Base-by-base conservation (phyloP, 2,329 filamentous ascomycete species). In the Rutstroemia sp. region DNA sequence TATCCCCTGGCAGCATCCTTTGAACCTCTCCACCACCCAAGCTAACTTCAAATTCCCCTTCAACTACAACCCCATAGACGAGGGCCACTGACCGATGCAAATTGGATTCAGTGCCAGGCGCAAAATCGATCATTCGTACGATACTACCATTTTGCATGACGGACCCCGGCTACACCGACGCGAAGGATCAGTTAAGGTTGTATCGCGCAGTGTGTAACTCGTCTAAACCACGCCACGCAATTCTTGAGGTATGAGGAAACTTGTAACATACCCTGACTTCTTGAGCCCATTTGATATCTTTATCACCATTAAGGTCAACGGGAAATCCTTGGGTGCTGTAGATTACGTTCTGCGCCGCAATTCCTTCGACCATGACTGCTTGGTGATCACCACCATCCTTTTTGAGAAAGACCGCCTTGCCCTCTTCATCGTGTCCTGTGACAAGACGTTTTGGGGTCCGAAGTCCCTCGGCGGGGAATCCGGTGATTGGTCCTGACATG, bases 311-410 rank as follows among this genome's bases (percentile, higher is more conserved):
- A 14, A 60, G 44, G 3, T 59, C 50, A 12, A 59, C 50, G 3
- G 60, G 58, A 2, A 34, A 51, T 12, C 52, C 23, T 6, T 51
- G 25, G 4, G 58, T 61, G 14, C 53, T 54, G 17, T 62, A 60
- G 6, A 59, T n/a, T 4, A 60, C 56, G 14, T 54, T 56, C 6
- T 45, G 21, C 9, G 54, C 16, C 1, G 54, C 57, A 23, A 50
- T 39, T 7, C 53, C 21, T 12, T 58, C 54, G 19, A 34, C 48
- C 48, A 60, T 54, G 5, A 53, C 17, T 4, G 56, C 54, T 34
- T 69, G 60, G 54, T 70, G 69, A 12, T 38, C 27, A 14, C 57
- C 54, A 50, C 23, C 9, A 44, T 58, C 57, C 16, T 57, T 47
- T 21, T 17, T 38, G 1, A 70, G 56, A 12, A 60, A 51, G 17